Percentiles rank a stretch among this genome's conserved stretches.
phyloP scores from a whole-genome alignment of 305 asterid species.

The Andrographis paniculata region DNA sequence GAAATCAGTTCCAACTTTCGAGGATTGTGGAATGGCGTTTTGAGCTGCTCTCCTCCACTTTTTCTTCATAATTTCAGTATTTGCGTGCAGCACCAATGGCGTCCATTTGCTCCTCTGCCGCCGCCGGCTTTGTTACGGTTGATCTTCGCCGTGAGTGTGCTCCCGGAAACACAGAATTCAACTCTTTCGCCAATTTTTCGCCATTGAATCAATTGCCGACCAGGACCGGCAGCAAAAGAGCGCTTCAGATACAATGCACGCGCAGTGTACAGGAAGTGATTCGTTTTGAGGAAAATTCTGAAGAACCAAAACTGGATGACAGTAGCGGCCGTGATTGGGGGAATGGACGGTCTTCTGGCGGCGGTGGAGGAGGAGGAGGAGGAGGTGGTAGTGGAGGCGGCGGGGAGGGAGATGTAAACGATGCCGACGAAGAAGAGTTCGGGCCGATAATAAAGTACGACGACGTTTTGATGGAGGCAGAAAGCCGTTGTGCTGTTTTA shows the following conservation, averaged over 20 bases:
- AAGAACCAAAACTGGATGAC: conserved; percentile 29
- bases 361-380: no score
- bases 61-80: neutral
- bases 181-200: conserved; percentile 19
- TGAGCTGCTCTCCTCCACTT: neutral
- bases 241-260: conserved; percentile 28
- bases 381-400: conserved; percentile 33
- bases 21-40: no score
- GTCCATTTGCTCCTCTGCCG: conserved; percentile 16
- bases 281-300: conserved; percentile 16
- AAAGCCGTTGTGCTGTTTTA: conserved; percentile 45
- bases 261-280: conserved; percentile 19
- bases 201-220: conserved; percentile 18
- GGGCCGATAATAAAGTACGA: conserved; percentile 64
- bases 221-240: conserved; percentile 11
- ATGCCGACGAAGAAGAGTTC: conserved; percentile 50
- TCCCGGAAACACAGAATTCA: conserved; percentile 21
- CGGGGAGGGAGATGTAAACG: conserved; percentile 37
- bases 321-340: conserved; percentile 43
- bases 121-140: conserved; percentile 17
- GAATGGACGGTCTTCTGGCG: conserved; percentile 35
- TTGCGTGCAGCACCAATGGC: conserved; percentile 23
- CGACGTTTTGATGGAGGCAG: conserved; percentile 54
- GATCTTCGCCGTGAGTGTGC: conserved; percentile 17
- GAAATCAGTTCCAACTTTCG: no score